Evolutionary conservation across 2,329 filamentous ascomycete genomes (phyloP), one percentile per base, ranked within the genome.

Genomic region (Nemania serpens): DNA sequence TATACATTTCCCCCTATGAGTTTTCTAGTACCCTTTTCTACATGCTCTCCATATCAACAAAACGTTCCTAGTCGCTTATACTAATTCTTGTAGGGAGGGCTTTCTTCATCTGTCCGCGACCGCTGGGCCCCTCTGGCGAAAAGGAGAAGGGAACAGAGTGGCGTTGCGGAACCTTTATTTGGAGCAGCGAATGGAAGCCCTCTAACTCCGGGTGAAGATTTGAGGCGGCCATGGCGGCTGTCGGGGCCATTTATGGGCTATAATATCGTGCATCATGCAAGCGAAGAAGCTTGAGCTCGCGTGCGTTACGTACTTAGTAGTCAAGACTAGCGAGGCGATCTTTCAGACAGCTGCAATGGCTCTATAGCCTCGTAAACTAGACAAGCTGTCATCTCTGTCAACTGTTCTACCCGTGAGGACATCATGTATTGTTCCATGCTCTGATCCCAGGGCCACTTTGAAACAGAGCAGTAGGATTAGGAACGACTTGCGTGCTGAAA

Each of bases 131-230:
- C 1, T 91, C 88, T 22, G 95, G 93, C 0, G 85, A 89, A 68
- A 95, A 95, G 73, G 93, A 96, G 75, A 89, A 81, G 61, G 89
- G 88, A 2, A 93, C 92, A 0, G 83, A 95, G 72, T 97, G 93
- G 91, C 86, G 91, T 45, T 98, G 94, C 75, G 81, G 84, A 2
- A 97, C 92, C 0, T 97, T 97, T 69, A 92, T 88, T 34, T 87
- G 84, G 87, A 85, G 82, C 63, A 85, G 83, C 55, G 84, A 86
- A 64, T 86, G 84, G 84, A 82, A 74, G 20, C 46, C 61, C 5
- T 10, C 18, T 22, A 59, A 45, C n/a, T 17, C 56, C 1, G 59
- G 29, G 33, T 62, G 42, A 61, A 42, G 20, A 42, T 9, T 3
- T 34, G 5, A 3, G 6, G 15, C 13, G 22, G 15, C 15, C 29